phyloP scores from a whole-genome alignment of 192 early-diverging fungal species.

The Radiomyces spectabilis region DNA sequence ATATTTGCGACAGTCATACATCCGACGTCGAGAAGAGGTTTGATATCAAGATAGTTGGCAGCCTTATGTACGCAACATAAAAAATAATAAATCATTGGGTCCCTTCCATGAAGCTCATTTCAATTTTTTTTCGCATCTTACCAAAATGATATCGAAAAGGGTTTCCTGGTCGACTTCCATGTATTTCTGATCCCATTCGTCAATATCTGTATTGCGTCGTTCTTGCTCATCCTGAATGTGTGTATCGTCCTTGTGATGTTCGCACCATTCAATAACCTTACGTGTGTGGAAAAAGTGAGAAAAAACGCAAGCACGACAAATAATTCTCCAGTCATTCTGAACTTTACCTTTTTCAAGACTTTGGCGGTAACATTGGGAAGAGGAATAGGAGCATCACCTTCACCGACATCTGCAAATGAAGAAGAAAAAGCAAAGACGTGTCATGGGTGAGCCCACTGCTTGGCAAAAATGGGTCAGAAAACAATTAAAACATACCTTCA shows the following conservation, averaged over 20 bases:
- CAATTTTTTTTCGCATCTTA: slow-evolving; percentile 2
- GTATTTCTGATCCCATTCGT: slow-evolving; percentile 74
- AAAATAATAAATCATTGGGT: not conserved
- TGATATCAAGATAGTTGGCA: slow-evolving; percentile 93
- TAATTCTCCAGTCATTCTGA: not conserved
- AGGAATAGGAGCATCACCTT: slow-evolving; percentile 61
- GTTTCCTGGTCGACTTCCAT: slow-evolving; percentile 76
- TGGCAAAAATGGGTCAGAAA: too few species aligned
- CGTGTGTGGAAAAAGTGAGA: not conserved
- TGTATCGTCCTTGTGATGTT: slow-evolving; percentile 66
- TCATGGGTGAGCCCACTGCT: not conserved
- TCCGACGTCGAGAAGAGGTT: slow-evolving; percentile 90
- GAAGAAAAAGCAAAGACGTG: not conserved
- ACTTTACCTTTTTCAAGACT: slow-evolving; percentile 63
- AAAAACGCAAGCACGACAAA: not conserved
- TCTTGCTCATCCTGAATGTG: slow-evolving; percentile 45
- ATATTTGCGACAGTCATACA: slow-evolving; percentile 99
- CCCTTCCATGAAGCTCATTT: not conserved
- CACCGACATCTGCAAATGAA: slow-evolving; percentile 46
- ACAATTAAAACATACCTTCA: slow-evolving; percentile 32
- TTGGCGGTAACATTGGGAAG: slow-evolving; percentile 69
- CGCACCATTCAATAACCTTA: slow-evolving; percentile 80
- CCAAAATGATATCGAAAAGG: slow-evolving; percentile 74
- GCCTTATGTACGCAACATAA: slow-evolving; percentile 37
- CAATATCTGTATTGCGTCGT: slow-evolving; percentile 64